Evolutionary conservation across 805 yeast species (phyloP).

Genomic region (Cyberlindnera subsufficiens): DNA sequence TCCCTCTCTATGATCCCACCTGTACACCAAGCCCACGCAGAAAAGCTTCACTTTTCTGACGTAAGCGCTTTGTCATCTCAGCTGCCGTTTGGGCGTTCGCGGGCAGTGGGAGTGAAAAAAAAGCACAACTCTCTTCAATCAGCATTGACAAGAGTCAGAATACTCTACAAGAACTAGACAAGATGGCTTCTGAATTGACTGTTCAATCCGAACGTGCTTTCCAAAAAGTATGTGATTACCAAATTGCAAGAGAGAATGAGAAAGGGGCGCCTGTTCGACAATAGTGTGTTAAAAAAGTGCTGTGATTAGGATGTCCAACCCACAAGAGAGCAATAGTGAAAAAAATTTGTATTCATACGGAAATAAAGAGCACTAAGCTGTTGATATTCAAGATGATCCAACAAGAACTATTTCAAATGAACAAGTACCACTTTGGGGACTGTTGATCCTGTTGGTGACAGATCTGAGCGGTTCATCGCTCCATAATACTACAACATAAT

Average conservation of each 20-base stretch:
- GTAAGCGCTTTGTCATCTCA: constrained; percentile 3
- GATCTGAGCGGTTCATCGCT: too few relatives aligned
- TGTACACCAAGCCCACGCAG: neutral
- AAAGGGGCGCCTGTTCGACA: too few relatives aligned
- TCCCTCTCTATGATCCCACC: neutral
- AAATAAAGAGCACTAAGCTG: too few relatives aligned
- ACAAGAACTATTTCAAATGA: too few relatives aligned
- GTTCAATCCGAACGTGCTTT: constrained; percentile 99
- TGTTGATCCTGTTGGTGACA: too few relatives aligned
- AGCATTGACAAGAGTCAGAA: neutral
- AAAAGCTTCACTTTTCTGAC: neutral
- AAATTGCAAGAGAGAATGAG: neutral
- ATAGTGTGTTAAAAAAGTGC: neutral
- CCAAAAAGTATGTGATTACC: constrained; percentile 86
- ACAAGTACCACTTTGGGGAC: too few relatives aligned
- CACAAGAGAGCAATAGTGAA: too few relatives aligned
- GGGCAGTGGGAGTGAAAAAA: constrained; percentile 3
- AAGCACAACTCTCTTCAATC: neutral
- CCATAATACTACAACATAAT: too few relatives aligned
- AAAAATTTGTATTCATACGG: too few relatives aligned
- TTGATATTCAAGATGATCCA: too few relatives aligned
- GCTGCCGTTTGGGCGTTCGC: neutral
- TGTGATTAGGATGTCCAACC: too few relatives aligned
- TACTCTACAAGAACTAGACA: constrained; percentile 20
- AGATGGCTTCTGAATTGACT: constrained; percentile 99